Evolutionary conservation across 495 filamentous ascomycete species (phyloP), one percentile per base, ranked within the genome.

Genomic region (Penicillium crystallinum): DNA sequence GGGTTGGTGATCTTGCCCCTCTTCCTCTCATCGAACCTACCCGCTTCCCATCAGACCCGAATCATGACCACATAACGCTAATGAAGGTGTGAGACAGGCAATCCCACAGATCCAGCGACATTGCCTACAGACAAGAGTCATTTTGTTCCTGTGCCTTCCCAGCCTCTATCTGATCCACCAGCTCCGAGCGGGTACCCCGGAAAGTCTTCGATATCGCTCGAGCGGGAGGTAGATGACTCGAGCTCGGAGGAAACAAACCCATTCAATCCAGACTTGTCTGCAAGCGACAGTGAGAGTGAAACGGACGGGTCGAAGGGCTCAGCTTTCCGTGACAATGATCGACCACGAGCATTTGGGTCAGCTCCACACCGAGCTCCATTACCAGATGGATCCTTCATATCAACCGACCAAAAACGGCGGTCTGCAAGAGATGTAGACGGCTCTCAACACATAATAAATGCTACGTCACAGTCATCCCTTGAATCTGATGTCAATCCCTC

Each of bases 401-500:
- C 50, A 11, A 14, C 55, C 42, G 53, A 54, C 42, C 45, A 27
- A 23, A 37, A 49, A 15, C 41, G 48, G 19, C 47, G 22, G 22
- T 48, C 33, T 15, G 42, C 30, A 18, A 27, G 29, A 17, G 46
- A 72, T 15, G 42, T 51, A 43, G 46, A 54, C 27, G 41, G 36
- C 19, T 10, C 30, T 14, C 49, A 30, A 4, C 41, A 11, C 42
- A 30, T 8, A 29, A 39, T 17, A 46, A 52, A 46, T 17, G 17
- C 30, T 38, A 73, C 74, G 8, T 75, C 75, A 33, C 65, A 64
- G 15, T 69, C 68, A 2, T 49, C 60, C 36, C 54, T 60, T 40
- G 63, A 70, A 8, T 39, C 54, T 27, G 66, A 70, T 4, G 69
- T 71, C 47, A 69, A 67, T 31, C 64, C 68, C 17, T 73, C 69